Evolutionary conservation across 768 basidiomycete species (phyloP), one percentile per base, ranked within the genome.

Genomic region (Pisolithus sp.): DNA sequence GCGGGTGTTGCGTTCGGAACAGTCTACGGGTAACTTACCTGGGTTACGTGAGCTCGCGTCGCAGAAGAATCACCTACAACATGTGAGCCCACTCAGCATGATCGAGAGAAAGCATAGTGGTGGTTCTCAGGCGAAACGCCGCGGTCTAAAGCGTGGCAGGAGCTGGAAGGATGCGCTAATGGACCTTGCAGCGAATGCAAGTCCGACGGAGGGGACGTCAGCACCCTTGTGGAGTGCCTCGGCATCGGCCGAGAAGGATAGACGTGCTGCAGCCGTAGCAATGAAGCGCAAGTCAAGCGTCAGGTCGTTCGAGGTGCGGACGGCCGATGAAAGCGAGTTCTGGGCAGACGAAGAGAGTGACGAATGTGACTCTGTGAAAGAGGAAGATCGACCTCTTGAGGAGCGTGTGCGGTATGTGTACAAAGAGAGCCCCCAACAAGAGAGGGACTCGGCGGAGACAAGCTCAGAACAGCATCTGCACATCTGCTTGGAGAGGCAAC

Each of bases 51-150:
- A 82, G 53, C 62, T 86, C 37, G 85, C 81, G 8, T 79, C 82
- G 55, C 88, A 88, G 63, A 97, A 87, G 69, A 85, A 93, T 60
- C 95, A 99, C 65, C 69, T 93, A 61, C 79, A 86, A 59, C 92
- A 96, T 66, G 80, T 85, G 52, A 91, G 89, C 55, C 96, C 96
- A 9, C 73, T 98, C 48, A 85, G 88, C 53, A 93, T 97, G 79
- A 92, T 96, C 20, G 81, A 83, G 39, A 91, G 94, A 63, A 76
- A 76, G 38, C 76, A 69, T 45, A 15, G 23, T 12, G 28, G 43
- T 28, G 71, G 61, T 15, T 52, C 57, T 21, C 63, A 41, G 62
- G 68, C 48, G 53, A 68, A 52, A 21, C 68, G 55, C n/a, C 78
- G 74, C 39, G 72, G 85, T 58, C 80, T 73, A 61, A 69, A 80